Percentiles rank a stretch among this genome's conserved stretches.
Evolutionary conservation across 176 grass and related monocot species (phyloP).

Genomic region (Zoysia pacifica): DNA sequence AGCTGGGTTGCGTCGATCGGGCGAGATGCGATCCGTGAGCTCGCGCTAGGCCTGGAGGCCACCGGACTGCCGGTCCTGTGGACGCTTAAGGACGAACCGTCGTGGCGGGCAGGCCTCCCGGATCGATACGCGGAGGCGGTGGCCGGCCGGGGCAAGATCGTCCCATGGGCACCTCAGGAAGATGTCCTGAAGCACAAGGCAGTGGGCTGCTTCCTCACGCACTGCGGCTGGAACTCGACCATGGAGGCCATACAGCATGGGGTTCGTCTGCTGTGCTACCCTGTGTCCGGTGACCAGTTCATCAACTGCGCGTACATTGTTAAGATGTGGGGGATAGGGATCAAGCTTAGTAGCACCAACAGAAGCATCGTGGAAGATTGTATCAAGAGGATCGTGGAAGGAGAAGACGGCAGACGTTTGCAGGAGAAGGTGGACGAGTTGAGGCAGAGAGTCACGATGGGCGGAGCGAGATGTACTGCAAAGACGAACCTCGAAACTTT

Average conservation of each 20-base stretch:
- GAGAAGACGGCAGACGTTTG: slow-evolving; percentile 53
- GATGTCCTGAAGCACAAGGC: slow-evolving; percentile 58
- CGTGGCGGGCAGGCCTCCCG: slow-evolving; percentile 66
- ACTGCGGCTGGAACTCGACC: slow-evolving; percentile 94
- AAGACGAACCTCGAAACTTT: slow-evolving; percentile 48
- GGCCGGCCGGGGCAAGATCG: slow-evolving; percentile 52
- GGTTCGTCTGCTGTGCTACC: slow-evolving; percentile 70
- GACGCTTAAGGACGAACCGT: slow-evolving; percentile 59
- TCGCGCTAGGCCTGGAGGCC: slow-evolving; percentile 53
- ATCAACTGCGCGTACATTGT: slow-evolving; percentile 80
- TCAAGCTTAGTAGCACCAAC: slow-evolving; percentile 28
- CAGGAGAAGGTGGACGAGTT: slow-evolving; percentile 46
- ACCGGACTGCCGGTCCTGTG: slow-evolving; percentile 70
- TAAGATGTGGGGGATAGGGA: slow-evolving; percentile 63
- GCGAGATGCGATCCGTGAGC: slow-evolving; percentile 46
- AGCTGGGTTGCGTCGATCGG: slow-evolving; percentile 74
- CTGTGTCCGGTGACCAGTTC: slow-evolving; percentile 75
- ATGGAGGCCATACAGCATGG: slow-evolving; percentile 67
- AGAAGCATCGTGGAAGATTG: slow-evolving; percentile 30
- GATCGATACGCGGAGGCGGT: slow-evolving; percentile 31
- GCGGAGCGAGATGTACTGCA: slow-evolving; percentile 28
- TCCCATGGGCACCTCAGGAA: slow-evolving; percentile 77
- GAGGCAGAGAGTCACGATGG: slow-evolving; percentile 47
- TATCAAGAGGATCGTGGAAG: slow-evolving; percentile 55
- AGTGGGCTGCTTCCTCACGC: slow-evolving; percentile 79